phyloP scores from a whole-genome alignment of 192 early-diverging fungal species.

The Helicostylum pulchrum region DNA sequence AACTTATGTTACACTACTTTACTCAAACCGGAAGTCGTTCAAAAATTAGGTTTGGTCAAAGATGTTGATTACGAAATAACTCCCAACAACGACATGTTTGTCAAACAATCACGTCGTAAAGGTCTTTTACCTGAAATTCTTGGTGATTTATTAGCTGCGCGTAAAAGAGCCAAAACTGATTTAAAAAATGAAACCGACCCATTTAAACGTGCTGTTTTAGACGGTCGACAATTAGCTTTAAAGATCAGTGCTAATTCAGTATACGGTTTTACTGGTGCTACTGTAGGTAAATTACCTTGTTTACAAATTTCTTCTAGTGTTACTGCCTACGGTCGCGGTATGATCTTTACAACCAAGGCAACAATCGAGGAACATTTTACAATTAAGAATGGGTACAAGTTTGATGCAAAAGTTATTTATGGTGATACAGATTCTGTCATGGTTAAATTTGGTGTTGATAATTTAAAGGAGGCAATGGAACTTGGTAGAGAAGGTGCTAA shows the following conservation, averaged over 20 bases:
- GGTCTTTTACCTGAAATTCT: slow-evolving; percentile 89
- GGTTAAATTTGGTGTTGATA: slow-evolving; percentile 91
- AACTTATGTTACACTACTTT: slow-evolving; percentile 97
- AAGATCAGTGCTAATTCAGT: slow-evolving; percentile 94
- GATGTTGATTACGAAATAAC: slow-evolving; percentile 87
- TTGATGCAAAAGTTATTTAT: slow-evolving; percentile 92
- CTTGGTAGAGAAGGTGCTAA: slow-evolving; percentile 84
- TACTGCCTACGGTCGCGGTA: slow-evolving; percentile 91
- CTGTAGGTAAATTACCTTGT: slow-evolving; percentile 87
- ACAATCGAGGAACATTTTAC: slow-evolving; percentile 82
- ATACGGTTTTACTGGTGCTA: slow-evolving; percentile 96
- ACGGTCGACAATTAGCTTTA: slow-evolving; percentile 93
- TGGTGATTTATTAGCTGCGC: slow-evolving; percentile 82
- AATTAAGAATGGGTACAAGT: slow-evolving; percentile 81
- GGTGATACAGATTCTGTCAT: slow-evolving; percentile 99
- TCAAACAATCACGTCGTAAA: slow-evolving; percentile 65
- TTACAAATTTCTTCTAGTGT: slow-evolving; percentile 91
- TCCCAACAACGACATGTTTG: slow-evolving; percentile 91
- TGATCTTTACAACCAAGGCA: slow-evolving; percentile 89
- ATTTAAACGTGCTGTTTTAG: slow-evolving; percentile 89
- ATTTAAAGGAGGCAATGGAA: slow-evolving; percentile 81
- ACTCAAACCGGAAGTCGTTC: slow-evolving; percentile 54
- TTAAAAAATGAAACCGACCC: slow-evolving; percentile 97
- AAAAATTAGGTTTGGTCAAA: slow-evolving; percentile 61
- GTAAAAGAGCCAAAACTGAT: slow-evolving; percentile 90